phyloP scores from a whole-genome alignment of 441 rosid genomes.

The Capsella rubella region DNA sequence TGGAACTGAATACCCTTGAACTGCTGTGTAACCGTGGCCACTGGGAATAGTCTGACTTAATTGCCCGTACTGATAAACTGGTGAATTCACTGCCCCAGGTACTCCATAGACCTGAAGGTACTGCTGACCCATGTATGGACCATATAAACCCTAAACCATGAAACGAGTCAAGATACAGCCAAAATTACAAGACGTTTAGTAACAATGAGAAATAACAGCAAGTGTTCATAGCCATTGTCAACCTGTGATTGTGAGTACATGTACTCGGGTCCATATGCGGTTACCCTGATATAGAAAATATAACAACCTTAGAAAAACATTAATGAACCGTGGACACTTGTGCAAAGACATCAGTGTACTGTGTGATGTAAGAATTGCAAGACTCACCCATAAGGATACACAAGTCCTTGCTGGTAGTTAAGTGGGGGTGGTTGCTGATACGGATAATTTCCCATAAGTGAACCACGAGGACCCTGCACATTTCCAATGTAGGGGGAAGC shows the following conservation, averaged over 20 bases:
- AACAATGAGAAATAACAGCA: neutral
- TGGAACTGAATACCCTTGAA: constrained; percentile 88
- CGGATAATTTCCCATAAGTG: constrained; percentile 69
- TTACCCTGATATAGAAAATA: constrained; percentile 56
- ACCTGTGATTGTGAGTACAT: constrained; percentile 78
- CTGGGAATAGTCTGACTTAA: constrained; percentile 65
- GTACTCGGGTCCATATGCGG: constrained; percentile 83
- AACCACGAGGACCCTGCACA: constrained; percentile 68
- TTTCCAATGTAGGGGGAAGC: constrained; percentile 61
- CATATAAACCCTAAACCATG: constrained; percentile 70
- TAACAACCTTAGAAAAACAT: constrained; percentile 7
- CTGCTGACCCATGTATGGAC: constrained; percentile 83
- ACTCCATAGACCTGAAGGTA: constrained; percentile 87
- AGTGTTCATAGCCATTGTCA: neutral
- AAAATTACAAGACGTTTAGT: neutral
- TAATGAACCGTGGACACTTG: neutral
- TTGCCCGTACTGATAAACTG: constrained; percentile 76
- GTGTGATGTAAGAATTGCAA: constrained; percentile 10
- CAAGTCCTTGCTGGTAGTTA: constrained; percentile 81
- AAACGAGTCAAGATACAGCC: constrained; percentile 30
- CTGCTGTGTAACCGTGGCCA: constrained; percentile 69
- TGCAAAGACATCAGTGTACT: constrained; percentile 4
- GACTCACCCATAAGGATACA: constrained; percentile 90
- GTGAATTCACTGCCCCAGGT: constrained; percentile 68
- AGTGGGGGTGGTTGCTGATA: constrained; percentile 82